Evolutionary conservation across 371 early-diverging fungal species (phyloP).

Genomic region (Ordospora pajunii): DNA sequence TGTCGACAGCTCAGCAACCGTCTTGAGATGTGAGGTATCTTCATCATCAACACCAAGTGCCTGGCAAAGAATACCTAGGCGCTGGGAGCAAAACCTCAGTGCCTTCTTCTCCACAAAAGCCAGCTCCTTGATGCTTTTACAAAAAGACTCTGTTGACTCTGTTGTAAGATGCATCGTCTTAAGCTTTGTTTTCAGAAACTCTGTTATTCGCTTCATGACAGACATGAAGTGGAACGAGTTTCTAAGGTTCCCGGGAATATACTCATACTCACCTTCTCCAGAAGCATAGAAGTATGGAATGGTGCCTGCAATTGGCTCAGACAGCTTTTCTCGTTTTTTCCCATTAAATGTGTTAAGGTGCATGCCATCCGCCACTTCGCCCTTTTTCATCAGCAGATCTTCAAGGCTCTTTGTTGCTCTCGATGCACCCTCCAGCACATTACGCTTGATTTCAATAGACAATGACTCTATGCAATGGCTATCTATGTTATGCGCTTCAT

Average conservation of each 20-base stretch:
- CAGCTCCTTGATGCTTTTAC: constrained; percentile 75
- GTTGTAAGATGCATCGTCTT: constrained; percentile 90
- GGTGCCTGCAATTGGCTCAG: not conserved
- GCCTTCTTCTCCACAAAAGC: constrained; percentile 55
- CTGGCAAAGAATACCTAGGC: constrained; percentile 74
- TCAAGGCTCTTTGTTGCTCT: constrained; percentile 67
- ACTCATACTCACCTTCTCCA: constrained; percentile 64
- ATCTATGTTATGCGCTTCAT: constrained; percentile 99
- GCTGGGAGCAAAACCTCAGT: constrained; percentile 64
- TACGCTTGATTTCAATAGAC: constrained; percentile 78
- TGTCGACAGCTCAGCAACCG: constrained; percentile 84
- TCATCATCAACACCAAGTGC: constrained; percentile 81
- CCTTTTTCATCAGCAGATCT: constrained; percentile 60
- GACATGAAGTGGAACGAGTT: constrained; percentile 91
- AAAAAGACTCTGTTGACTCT: constrained; percentile 79
- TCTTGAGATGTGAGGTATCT: constrained; percentile 71
- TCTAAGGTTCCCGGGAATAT: constrained; percentile 92
- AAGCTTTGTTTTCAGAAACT: constrained; percentile 93
- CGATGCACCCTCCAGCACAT: constrained; percentile 68
- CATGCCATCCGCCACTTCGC: constrained; percentile 69
- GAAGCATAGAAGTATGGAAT: constrained; percentile 29
- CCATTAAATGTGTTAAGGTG: constrained; percentile 63
- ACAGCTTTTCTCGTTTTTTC: constrained; percentile 11
- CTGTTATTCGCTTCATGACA: constrained; percentile 83
- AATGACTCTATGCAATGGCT: constrained; percentile 81